Conservation (phyloP, 192 early-diverging fungal species). For the Physocladia obscura region DNA sequence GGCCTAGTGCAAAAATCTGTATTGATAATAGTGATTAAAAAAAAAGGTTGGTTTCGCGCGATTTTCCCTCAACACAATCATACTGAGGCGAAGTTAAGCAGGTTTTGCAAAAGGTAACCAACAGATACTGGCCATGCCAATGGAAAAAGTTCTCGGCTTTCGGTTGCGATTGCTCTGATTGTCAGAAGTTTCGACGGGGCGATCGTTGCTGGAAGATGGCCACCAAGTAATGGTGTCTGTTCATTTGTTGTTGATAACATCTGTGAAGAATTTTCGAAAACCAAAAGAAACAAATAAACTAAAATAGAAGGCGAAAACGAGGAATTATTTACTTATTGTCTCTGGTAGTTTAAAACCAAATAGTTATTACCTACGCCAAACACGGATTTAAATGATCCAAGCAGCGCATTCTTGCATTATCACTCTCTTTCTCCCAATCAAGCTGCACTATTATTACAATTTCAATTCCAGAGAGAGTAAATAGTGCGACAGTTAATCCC, state of each 20-base stretch:
- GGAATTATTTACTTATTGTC: too few species aligned
- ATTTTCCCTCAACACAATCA: too few species aligned
- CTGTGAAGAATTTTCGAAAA: too few species aligned
- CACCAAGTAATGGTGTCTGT: background rate
- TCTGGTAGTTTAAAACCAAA: too few species aligned
- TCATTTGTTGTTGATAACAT: background rate
- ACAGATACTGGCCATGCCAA: conserved; percentile 50
- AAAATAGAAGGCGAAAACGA: too few species aligned
- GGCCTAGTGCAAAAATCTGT: conserved; percentile 8
- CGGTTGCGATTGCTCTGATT: background rate
- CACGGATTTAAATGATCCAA: too few species aligned
- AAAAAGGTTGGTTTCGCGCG: too few species aligned
- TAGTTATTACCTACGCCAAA: too few species aligned
- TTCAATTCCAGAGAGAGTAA: conserved; percentile 50
- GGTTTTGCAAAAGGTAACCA: conserved; percentile 38
- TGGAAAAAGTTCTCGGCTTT: conserved; percentile 27
- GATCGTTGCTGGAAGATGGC: background rate
- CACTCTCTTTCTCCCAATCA: conserved; percentile 43
- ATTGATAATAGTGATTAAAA: background rate
- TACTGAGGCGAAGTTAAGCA: background rate
- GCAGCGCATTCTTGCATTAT: conserved; percentile 19
- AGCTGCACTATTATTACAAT: conserved; percentile 34
- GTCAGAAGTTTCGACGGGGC: background rate
- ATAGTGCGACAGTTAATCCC: conserved; percentile 49
- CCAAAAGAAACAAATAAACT: too few species aligned